Conservation (phyloP, 2,329 filamentous ascomycete species). For the Xylaria polymorpha region DNA sequence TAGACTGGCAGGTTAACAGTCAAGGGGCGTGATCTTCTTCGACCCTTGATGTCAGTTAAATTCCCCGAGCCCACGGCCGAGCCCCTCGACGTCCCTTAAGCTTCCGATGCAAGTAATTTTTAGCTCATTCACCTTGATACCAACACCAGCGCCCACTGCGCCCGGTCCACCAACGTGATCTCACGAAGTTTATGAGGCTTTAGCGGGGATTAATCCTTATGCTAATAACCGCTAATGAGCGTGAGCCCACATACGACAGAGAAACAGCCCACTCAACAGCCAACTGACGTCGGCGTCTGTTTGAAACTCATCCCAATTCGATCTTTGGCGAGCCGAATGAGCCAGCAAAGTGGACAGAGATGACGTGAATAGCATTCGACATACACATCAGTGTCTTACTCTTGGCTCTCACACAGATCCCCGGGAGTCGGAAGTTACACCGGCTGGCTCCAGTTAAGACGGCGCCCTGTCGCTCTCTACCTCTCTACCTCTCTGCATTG, state of each 20-base stretch:
- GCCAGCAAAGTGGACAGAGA: slow-evolving; percentile 35
- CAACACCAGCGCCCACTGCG: slow-evolving; percentile 1
- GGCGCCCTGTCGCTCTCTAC: slow-evolving; percentile 1
- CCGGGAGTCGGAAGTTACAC: slow-evolving; percentile 6
- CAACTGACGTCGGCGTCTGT: slow-evolving; percentile 28
- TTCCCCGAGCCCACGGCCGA: slow-evolving; percentile 1
- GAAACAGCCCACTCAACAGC: slow-evolving; percentile 32
- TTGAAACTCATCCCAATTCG: slow-evolving; percentile 4
- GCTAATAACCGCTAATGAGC: slow-evolving; percentile 27
- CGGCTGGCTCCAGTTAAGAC: slow-evolving; percentile 17
- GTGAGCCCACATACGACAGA: slow-evolving; percentile 30
- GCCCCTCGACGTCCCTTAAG: neutral
- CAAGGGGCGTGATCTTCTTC: slow-evolving; percentile 2
- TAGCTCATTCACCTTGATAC: neutral
- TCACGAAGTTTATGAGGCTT: slow-evolving; percentile 20
- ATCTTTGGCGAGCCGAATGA: slow-evolving; percentile 10
- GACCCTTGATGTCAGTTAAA: slow-evolving; percentile 15
- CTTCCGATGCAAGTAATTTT: slow-evolving; percentile 1
- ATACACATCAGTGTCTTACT: slow-evolving; percentile 12
- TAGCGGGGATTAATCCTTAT: slow-evolving; percentile 24
- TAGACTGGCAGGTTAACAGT: slow-evolving; percentile 19
- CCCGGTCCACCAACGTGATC: slow-evolving; percentile 25
- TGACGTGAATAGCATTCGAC: slow-evolving; percentile 39
- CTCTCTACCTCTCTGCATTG: neutral
- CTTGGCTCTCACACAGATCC: slow-evolving; percentile 13